Evolutionary conservation across 768 basidiomycete genomes (phyloP).

Genomic region (Leccinum boreale): DNA sequence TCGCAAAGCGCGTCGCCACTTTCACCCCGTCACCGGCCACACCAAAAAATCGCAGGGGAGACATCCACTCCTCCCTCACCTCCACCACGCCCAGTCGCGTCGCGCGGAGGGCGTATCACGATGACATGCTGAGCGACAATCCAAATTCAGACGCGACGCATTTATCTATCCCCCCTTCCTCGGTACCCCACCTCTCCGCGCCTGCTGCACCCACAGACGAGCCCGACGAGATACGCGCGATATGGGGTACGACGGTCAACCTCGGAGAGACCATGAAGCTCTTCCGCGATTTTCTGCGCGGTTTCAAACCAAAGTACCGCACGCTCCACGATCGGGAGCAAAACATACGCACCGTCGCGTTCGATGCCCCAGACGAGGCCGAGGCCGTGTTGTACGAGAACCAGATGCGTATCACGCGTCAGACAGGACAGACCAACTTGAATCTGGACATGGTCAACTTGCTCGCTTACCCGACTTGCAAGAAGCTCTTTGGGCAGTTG

Average conservation of each 20-base stretch:
- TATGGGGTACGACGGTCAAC: conserved; percentile 98
- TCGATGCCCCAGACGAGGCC: conserved; percentile 61
- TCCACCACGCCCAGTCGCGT: conserved; percentile 29
- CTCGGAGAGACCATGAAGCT: conserved; percentile 87
- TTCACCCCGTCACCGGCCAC: conserved; percentile 34
- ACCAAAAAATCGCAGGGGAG: conserved; percentile 40
- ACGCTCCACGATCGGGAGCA: conserved; percentile 64
- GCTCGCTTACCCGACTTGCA: conserved; percentile 77
- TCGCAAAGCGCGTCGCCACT: conserved; percentile 37
- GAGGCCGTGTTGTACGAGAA: conserved; percentile 72
- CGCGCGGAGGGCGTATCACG: conserved; percentile 18
- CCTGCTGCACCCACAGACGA: conserved; percentile 62
- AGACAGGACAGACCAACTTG: conserved; percentile 88
- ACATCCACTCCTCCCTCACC: conserved; percentile 31
- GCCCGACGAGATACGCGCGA: conserved; percentile 82
- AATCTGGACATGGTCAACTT: conserved; percentile 90
- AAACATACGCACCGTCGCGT: conserved; percentile 46
- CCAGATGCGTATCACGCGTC: conserved; percentile 82
- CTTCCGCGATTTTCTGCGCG: conserved; percentile 84
- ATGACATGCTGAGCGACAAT: conserved; percentile 30
- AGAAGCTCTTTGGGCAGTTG: conserved; percentile 81
- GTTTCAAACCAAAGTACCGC: conserved; percentile 93
- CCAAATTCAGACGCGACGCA: conserved; percentile 58
- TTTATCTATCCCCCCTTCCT: conserved; percentile 57
- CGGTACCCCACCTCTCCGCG: conserved; percentile 55